Percentiles rank a stretch among this genome's conserved stretches.
phyloP scores from a whole-genome alignment of 805 yeast species.

The Suhomyces xylopsoci region DNA sequence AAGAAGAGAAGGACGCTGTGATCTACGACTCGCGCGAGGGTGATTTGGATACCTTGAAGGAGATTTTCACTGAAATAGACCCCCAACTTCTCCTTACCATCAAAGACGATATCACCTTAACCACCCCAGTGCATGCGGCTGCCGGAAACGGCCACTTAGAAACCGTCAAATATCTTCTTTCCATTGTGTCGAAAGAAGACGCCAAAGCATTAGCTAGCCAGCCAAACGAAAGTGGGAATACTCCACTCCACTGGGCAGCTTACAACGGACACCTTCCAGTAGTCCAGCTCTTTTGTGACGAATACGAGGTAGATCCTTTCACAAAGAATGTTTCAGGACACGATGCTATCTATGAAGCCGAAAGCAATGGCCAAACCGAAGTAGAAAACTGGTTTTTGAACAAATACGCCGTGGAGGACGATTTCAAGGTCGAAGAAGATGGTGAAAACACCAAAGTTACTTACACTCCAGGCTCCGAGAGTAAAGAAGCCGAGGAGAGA shows the following conservation, averaged over 20 bases:
- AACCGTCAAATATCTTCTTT: constrained; percentile 57
- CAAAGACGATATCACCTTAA: constrained; percentile 59
- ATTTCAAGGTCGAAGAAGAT: constrained; percentile 40
- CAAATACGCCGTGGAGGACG: constrained; percentile 66
- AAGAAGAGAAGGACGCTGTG: constrained; percentile 81
- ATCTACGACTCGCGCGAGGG: constrained; percentile 85
- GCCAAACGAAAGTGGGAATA: constrained; percentile 79
- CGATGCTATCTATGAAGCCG: constrained; percentile 89
- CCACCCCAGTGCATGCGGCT: constrained; percentile 91
- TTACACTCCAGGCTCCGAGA: constrained; percentile 41
- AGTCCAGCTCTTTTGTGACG: constrained; percentile 68
- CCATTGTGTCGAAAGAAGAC: constrained; percentile 43
- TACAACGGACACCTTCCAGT: constrained; percentile 77
- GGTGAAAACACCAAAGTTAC: constrained; percentile 43
- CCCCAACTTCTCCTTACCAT: constrained; percentile 43
- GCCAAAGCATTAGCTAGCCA: constrained; percentile 32
- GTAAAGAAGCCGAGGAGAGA: constrained; percentile 39
- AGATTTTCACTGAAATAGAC: constrained; percentile 59
- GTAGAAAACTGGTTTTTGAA: constrained; percentile 75
- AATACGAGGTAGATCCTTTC: constrained; percentile 78
- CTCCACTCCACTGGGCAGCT: constrained; percentile 96
- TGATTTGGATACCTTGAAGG: constrained; percentile 71
- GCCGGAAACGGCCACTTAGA: constrained; percentile 89
- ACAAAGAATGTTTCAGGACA: constrained; percentile 70
- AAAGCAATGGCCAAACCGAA: constrained; percentile 67